phyloP scores from a whole-genome alignment of 2,329 filamentous ascomycete species.

The Elsinoe australis region DNA sequence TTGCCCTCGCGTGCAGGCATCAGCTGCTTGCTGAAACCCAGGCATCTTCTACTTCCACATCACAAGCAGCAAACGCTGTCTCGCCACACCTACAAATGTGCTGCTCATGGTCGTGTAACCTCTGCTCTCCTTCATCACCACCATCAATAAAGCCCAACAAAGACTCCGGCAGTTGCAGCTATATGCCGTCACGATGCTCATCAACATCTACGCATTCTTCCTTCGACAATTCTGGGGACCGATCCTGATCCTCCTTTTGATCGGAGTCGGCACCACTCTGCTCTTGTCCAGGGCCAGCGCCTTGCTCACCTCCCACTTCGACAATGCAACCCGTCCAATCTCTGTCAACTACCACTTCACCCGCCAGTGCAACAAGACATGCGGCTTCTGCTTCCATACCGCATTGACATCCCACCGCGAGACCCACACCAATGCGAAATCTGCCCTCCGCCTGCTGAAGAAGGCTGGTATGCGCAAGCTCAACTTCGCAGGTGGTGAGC shows the following conservation, averaged over 20 bases:
- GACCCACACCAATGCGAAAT: constrained; percentile 37
- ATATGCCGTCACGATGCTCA: background rate
- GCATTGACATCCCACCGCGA: constrained; percentile 42
- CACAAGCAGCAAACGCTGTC: no score
- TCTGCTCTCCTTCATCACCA: no score
- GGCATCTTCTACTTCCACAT: no score
- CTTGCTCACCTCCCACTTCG: background rate
- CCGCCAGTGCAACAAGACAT: constrained; percentile 43
- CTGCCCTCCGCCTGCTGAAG: constrained; percentile 40
- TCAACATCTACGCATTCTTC: background rate
- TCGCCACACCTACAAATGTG: no score
- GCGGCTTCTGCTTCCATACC: constrained; percentile 53
- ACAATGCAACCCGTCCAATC: constrained; percentile 26
- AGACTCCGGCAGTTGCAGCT: no score
- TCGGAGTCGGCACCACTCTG: background rate
- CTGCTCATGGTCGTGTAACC: no score
- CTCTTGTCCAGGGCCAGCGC: background rate
- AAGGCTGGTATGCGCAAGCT: constrained; percentile 49
- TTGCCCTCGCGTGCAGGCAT: no score
- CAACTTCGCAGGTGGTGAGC: constrained; percentile 51
- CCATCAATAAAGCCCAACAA: no score
- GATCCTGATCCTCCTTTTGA: background rate
- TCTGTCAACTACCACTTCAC: constrained; percentile 44
- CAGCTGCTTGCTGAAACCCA: no score
- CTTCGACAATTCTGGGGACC: background rate